Percentiles rank a stretch among this genome's conserved stretches.
Evolutionary conservation across 1,284 basidiomycete species (phyloP).

Genomic region (Ustanciosporium gigantosporum): DNA sequence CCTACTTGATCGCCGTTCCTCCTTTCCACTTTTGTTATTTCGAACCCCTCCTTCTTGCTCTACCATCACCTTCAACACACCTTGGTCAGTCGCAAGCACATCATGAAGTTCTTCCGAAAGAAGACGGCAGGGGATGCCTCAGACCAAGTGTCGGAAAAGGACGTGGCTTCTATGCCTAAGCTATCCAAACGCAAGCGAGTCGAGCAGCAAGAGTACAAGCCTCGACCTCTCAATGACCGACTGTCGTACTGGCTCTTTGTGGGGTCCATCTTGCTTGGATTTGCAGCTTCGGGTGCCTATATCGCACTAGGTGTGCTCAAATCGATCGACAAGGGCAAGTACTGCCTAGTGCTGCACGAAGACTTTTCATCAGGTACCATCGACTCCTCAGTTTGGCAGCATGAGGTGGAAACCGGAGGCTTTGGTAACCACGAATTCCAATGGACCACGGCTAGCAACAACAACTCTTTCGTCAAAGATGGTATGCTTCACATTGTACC

Average conservation of each 20-base stretch:
- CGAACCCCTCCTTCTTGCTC: too few relatives aligned
- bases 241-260: constrained; percentile 20
- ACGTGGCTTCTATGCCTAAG: constrained; percentile 4
- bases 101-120: too few relatives aligned
- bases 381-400: constrained; percentile 70
- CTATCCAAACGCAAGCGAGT: neutral
- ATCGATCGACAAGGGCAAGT: constrained; percentile 9
- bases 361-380: constrained; percentile 73
- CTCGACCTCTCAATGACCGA: constrained; percentile 5
- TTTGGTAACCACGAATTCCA: constrained; percentile 86
- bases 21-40: too few relatives aligned
- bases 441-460: constrained; percentile 76
- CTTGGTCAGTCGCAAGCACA: too few relatives aligned
- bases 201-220: constrained; percentile 3
- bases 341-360: constrained; percentile 75
- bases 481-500: constrained; percentile 80
- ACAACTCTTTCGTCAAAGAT: constrained; percentile 78
- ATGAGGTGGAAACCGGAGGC: constrained; percentile 80
- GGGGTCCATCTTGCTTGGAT: constrained; percentile 4
- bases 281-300: constrained; percentile 3
- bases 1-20: too few relatives aligned
- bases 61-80: too few relatives aligned
- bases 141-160: too few relatives aligned
- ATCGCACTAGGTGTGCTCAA: constrained; percentile 1
- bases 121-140: too few relatives aligned